Conservation (phyloP, 768 basidiomycete species). For the Suillus weaverae region DNA sequence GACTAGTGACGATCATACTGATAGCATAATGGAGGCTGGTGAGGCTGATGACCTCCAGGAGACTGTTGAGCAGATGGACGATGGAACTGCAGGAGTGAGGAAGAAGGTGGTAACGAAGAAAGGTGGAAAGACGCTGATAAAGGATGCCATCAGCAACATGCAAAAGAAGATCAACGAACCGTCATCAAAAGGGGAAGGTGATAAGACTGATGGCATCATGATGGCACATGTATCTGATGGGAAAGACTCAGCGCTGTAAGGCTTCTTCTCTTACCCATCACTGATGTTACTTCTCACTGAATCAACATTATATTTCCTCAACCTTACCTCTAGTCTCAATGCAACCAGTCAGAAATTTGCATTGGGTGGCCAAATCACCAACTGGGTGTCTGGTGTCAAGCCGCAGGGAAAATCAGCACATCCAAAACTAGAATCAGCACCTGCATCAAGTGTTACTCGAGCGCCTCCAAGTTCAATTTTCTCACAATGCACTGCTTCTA, state of each 20-base stretch:
- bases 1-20: too few species aligned
- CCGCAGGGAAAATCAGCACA: too few species aligned
- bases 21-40: too few species aligned
- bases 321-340: neutral
- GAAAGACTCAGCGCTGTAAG: neutral
- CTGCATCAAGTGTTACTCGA: neutral
- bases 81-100: neutral
- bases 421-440: neutral
- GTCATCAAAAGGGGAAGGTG: neutral
- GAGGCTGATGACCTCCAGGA: too few species aligned
- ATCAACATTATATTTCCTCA: slow-evolving; percentile 8
- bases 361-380: too few species aligned
- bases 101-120: neutral
- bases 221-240: neutral
- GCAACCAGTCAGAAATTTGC: neutral
- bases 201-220: neutral
- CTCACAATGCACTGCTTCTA: neutral
- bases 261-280: neutral
- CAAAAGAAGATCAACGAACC: neutral
- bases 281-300: slow-evolving; percentile 6
- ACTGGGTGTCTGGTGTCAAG: too few species aligned
- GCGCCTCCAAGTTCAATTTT: neutral
- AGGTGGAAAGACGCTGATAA: neutral
- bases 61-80: too few species aligned
- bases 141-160: neutral